Evolutionary conservation across 306 rosid species (phyloP), one percentile per base, ranked within the genome.

Genomic region (Fagus crenata): DNA sequence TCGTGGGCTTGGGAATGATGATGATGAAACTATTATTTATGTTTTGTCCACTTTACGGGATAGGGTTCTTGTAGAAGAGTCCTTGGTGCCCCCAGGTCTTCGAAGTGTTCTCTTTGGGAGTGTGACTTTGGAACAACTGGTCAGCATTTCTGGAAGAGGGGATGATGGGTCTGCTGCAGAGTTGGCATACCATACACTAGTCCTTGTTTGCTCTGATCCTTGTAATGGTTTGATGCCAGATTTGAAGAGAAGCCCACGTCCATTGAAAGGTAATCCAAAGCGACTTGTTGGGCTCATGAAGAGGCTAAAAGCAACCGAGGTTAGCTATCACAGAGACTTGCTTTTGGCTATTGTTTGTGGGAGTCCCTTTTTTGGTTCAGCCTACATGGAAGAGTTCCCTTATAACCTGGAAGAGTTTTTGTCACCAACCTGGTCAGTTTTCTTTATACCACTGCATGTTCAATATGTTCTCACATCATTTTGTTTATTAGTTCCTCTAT

Each of bases 61-160:
- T 63, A 77, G 85, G 77, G 73, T 95, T 75, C 92, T 95, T 18
- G 91, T 92, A 5, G 85, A 79, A 13, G 90, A 85, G 77, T 89
- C 98, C 7, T 58, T 87, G 79, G 90, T 95, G 65, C 86, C 96
- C 1, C 97, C 97, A 4, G 86, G 87, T 13, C 85, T 95, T 70
- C 81, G 96, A 74, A 95, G 97, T 82, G 98, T 95, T 74, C 80
- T 95, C 59, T 95, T 95, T 77, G 97, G 97, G 61, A 95, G 94
- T 77, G 89, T n/a, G 51, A 84, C 96, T 17, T 75, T 95, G 87
- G 96, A 92, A 79, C 97, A 89, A 71, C 78, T 95, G 49, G 83
- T 82, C 41, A 84, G 79, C 55, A 77, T 90, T 82, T 95, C 86
- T 74, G 97, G 89, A 37, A 88, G 91, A 82, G 96, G 82, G 74